A percentile compares a stretch with the other conserved stretches of the same genome.
Evolutionary conservation across 2,329 filamentous ascomycete species (phyloP).

Genomic region (Ceratocystis cubensis): DNA sequence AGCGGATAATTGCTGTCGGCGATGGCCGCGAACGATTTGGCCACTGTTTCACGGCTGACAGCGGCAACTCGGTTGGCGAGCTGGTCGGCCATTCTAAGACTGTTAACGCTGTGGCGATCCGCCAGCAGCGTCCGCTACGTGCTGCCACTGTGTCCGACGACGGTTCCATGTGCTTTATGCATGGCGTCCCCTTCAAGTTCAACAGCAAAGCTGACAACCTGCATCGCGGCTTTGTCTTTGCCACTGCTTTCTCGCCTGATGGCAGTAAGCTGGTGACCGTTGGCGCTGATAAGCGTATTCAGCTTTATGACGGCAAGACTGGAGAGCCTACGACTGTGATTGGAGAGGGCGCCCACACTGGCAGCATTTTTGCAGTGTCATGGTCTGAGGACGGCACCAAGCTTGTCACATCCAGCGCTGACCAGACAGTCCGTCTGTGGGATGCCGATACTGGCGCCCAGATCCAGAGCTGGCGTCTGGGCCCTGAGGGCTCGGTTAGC

Average conservation of each 20-base stretch:
- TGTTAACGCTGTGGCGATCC: conserved; percentile 83
- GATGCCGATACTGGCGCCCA: conserved; percentile 68
- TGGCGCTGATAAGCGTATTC: conserved; percentile 83
- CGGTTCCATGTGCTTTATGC: conserved; percentile 77
- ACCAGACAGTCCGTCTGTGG: conserved; percentile 92
- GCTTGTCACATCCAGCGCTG: conserved; percentile 83
- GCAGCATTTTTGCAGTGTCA: conserved; percentile 82
- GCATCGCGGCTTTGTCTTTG: conserved; percentile 83
- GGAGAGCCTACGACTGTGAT: conserved; percentile 70
- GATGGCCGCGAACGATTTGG: conserved; percentile 90
- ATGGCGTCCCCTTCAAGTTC: conserved; percentile 93
- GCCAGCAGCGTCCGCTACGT: conserved; percentile 77
- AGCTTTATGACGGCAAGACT: conserved; percentile 92
- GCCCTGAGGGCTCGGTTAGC: conserved; percentile 57
- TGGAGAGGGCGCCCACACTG: conserved; percentile 70
- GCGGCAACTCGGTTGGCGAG: conserved; percentile 90
- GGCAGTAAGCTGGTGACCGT: conserved; percentile 72
- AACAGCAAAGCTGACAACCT: conserved; percentile 64
- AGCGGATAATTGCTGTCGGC: conserved; percentile 90
- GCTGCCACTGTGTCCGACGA: conserved; percentile 89
- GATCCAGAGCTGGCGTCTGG: conserved; percentile 73
- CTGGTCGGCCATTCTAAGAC: conserved; percentile 82
- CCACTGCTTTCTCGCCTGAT: conserved; percentile 79
- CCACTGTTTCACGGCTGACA: conserved; percentile 88
- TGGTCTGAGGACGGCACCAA: conserved; percentile 80